Percentiles rank a stretch among this genome's conserved stretches.
Conservation (phyloP, 208 protist species). For the Trypanosoma mega region DNA sequence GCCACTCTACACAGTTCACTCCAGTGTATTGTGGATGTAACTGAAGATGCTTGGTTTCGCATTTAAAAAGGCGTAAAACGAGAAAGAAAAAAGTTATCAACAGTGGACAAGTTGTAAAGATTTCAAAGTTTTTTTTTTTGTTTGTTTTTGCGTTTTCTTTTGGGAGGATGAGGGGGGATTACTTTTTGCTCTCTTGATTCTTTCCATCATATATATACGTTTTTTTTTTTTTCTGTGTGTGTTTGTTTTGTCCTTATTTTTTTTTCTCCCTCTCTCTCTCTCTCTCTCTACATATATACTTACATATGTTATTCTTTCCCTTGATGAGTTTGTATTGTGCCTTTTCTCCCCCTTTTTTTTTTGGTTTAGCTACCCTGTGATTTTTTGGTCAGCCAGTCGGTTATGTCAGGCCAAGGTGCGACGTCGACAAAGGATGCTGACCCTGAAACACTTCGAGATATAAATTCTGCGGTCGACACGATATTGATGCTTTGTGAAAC, state of each 20-base stretch:
- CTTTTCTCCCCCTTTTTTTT: conserved; percentile 17
- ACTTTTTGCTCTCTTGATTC: background rate
- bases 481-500: conserved; percentile 56
- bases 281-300: background rate
- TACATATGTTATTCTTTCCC: background rate
- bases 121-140: conserved; percentile 3
- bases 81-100: background rate
- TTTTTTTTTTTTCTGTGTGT: background rate
- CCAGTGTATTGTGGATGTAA: background rate
- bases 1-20: background rate
- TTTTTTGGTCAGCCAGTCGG: background rate
- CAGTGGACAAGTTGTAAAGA: background rate
- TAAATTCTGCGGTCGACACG: conserved; percentile 60
- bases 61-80: too few relatives aligned
- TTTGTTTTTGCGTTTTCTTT: conserved; percentile 3
- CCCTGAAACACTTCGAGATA: conserved; percentile 41
- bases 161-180: background rate
- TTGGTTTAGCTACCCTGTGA: background rate
- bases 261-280: background rate
- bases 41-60: background rate
- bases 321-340: background rate
- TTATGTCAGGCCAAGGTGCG: conserved; percentile 22
- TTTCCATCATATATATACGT: background rate
- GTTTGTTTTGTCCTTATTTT: too few relatives aligned
- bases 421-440: conserved; percentile 35